Conservation (phyloP, 768 basidiomycete species). For the Kwoniella mangroviensis region DNA sequence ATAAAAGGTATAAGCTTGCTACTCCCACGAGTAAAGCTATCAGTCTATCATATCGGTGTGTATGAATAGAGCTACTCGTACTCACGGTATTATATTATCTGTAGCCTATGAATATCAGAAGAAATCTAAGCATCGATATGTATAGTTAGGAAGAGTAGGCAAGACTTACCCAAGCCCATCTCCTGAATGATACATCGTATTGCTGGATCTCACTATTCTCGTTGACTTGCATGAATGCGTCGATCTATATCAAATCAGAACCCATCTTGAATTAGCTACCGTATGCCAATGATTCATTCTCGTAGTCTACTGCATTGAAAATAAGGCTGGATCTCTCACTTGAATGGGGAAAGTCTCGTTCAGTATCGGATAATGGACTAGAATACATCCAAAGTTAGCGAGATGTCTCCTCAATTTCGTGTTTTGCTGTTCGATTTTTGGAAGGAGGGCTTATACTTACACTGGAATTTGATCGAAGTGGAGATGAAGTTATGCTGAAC, state of each 20-base stretch:
- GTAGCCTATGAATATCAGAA: slow-evolving; percentile 17
- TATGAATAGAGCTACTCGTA: background rate
- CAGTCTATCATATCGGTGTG: background rate
- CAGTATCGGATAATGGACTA: slow-evolving; percentile 32
- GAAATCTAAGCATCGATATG: too few species aligned
- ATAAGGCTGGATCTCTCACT: slow-evolving; percentile 2
- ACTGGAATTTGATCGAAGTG: slow-evolving; percentile 29
- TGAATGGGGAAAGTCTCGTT: slow-evolving; percentile 37
- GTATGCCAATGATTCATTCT: background rate
- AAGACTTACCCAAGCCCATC: slow-evolving; percentile 31
- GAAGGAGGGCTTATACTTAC: too few species aligned
- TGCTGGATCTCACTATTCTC: slow-evolving; percentile 23
- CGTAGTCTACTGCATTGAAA: background rate
- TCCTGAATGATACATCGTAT: slow-evolving; percentile 30
- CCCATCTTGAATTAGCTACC: background rate
- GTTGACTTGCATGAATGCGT: slow-evolving; percentile 26
- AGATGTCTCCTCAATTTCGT: too few species aligned
- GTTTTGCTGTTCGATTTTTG: too few species aligned
- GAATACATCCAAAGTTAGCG: too few species aligned
- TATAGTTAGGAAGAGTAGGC: too few species aligned
- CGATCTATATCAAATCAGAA: slow-evolving; percentile 8
- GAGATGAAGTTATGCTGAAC: slow-evolving; percentile 27
- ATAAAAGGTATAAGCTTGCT: slow-evolving; percentile 36
- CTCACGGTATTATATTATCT: slow-evolving; percentile 28
- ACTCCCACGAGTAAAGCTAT: background rate